phyloP scores from a whole-genome alignment of 176 grass and related monocot species.

The Panicum miliaceum region DNA sequence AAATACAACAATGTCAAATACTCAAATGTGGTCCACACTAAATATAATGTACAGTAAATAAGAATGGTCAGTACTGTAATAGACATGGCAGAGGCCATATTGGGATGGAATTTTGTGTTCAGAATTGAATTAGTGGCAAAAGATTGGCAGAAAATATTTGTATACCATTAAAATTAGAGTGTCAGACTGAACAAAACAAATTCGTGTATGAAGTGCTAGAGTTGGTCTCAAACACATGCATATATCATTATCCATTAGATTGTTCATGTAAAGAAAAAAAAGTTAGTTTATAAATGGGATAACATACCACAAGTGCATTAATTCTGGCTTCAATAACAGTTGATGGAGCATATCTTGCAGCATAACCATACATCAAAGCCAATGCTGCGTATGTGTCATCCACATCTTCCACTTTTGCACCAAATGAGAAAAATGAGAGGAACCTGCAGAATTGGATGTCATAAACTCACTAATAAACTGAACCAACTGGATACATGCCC shows the following conservation, averaged over 20 bases:
- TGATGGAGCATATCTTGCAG: constrained; percentile 97
- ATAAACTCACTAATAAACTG: constrained; percentile 34
- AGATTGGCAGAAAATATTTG: neutral
- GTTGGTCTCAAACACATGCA: constrained; percentile 15
- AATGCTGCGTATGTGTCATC: constrained; percentile 97
- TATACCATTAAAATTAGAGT: neutral
- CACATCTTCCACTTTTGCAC: constrained; percentile 77
- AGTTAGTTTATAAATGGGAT: constrained; percentile 29
- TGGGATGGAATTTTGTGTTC: neutral
- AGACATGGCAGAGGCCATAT: neutral
- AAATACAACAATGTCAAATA: constrained; percentile 11
- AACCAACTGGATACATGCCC: constrained; percentile 28
- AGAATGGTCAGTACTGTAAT: neutral
- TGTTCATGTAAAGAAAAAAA: constrained; percentile 23
- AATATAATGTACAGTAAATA: neutral
- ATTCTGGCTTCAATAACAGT: constrained; percentile 99
- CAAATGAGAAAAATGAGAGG: constrained; percentile 77
- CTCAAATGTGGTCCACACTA: neutral
- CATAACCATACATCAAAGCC: constrained; percentile 99
- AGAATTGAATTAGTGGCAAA: neutral
- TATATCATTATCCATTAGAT: constrained; percentile 1
- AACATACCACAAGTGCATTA: constrained; percentile 92
- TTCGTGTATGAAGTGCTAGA: neutral
- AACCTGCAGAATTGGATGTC: constrained; percentile 62
- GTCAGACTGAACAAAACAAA: neutral